Evolutionary conservation across 2,329 filamentous ascomycete genomes (phyloP).

Genomic region (Tricladium varicosporioides): DNA sequence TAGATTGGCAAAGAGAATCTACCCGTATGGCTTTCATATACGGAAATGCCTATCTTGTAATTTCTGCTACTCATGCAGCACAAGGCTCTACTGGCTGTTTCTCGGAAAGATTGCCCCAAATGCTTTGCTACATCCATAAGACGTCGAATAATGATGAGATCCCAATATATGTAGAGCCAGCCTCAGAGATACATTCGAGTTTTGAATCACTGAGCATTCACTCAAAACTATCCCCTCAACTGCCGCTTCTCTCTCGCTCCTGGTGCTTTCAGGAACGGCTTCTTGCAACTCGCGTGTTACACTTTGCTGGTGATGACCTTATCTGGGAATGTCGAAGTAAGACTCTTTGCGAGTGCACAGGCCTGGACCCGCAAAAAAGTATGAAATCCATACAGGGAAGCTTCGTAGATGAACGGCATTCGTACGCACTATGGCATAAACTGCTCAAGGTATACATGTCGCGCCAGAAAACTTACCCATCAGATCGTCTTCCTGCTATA

Average conservation of each 20-base stretch:
- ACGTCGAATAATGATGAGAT: neutral
- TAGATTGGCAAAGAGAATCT: constrained; percentile 7
- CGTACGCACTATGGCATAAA: neutral
- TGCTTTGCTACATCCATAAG: no score
- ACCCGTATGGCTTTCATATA: constrained; percentile 3
- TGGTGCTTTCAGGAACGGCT: constrained; percentile 7
- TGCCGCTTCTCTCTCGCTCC: neutral
- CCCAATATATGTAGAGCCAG: neutral
- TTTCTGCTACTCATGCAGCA: neutral
- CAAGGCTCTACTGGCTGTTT: neutral
- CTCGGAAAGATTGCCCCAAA: no score
- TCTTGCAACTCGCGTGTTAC: constrained; percentile 2
- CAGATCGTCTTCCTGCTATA: neutral
- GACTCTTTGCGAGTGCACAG: neutral
- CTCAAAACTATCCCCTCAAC: no score
- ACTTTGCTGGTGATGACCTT: constrained; percentile 1
- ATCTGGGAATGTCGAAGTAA: constrained; percentile 5
- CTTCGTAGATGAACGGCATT: neutral
- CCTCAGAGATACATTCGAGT: no score
- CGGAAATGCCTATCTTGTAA: neutral
- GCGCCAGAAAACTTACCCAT: neutral
- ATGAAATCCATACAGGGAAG: neutral
- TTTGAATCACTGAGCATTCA: no score
- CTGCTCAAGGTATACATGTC: neutral
- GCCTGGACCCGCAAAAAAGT: neutral